Evolutionary conservation across 257 asterid species (phyloP).

Genomic region (Nicotiana benthamiana): DNA sequence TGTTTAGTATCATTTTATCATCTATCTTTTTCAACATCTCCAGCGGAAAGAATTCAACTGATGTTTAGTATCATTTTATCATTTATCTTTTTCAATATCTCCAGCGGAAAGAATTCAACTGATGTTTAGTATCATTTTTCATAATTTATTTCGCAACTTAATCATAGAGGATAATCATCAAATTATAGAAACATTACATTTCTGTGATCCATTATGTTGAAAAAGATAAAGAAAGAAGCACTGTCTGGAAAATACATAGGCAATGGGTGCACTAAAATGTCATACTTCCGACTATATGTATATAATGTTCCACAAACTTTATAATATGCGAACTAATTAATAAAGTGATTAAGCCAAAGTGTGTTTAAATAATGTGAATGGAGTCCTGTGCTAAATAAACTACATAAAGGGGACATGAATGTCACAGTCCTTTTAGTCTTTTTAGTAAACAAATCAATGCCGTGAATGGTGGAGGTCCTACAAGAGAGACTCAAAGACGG

Average conservation of each 20-base stretch:
- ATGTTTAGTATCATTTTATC: too few relatives aligned
- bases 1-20: too few relatives aligned
- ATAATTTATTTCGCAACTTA: too few relatives aligned
- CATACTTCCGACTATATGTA: neutral
- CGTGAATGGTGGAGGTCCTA: slow-evolving; percentile 42
- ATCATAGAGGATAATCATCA: too few relatives aligned
- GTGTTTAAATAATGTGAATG: neutral
- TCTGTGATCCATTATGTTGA: neutral
- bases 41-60: too few relatives aligned
- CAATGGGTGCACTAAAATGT: neutral
- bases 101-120: neutral
- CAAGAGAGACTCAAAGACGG: neutral
- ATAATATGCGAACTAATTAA: neutral
- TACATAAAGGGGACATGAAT: neutral
- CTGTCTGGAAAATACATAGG: neutral
- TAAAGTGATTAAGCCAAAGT: neutral
- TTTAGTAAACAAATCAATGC: slow-evolving; percentile 20
- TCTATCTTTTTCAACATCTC: too few relatives aligned
- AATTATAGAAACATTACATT: neutral
- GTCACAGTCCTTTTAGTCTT: neutral
- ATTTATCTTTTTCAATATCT: too few relatives aligned
- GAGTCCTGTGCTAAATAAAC: neutral
- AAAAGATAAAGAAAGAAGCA: neutral
- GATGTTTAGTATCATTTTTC: neutral
- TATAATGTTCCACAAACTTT: neutral